Base-by-base conservation (phyloP, 495 filamentous ascomycete species). In the Viridothelium virens region DNA sequence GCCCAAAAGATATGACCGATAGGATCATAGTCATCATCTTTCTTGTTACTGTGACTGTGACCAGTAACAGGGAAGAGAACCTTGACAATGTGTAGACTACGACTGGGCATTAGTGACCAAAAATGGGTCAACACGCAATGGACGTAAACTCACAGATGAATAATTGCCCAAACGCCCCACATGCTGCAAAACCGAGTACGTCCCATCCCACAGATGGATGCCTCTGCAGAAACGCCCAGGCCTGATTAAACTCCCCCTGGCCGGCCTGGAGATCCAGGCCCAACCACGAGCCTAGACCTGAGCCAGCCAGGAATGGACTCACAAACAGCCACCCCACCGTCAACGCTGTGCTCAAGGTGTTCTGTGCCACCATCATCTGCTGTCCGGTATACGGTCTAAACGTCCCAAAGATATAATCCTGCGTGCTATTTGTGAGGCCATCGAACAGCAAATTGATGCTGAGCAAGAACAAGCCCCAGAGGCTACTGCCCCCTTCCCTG, bases 361-460 rank as follows among this genome's bases (percentile, higher is more conserved):
- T 97, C 72, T 96, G 90, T n/a, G 93, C 95, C 66, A 91, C 91
- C 94, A 98, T 98, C 94, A 98, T 97, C 84, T 97, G 95, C 63
- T 93, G 91, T 2, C 95, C 95, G 14, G 85, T 82, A 76, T 92
- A 96, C 25, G 85, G 82, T 68, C 84, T 85, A 76, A 89, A 92
- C 9, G 85, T 84, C 63, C 74, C 75, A 76, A 97, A 97, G 77
- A 98, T 91, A 76, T 96, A 87, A 76, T 98, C 94, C 81, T 98
- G 94, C 38, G 92, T 96, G 62, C 86, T 90, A 75, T 98, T 98
- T 53, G 93, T 97, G 66, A 98, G 82, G 63, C 94, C 94, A 76
- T 98, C 94, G 70, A 98, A 91, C 25, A 98, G 83, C 53, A 98
- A 83, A 71, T 98, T 98, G 70, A 97, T 87, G n/a, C 84, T 84